Base-by-base conservation (phyloP, 2,329 filamentous ascomycete species). In the Dendryphion nanum region DNA sequence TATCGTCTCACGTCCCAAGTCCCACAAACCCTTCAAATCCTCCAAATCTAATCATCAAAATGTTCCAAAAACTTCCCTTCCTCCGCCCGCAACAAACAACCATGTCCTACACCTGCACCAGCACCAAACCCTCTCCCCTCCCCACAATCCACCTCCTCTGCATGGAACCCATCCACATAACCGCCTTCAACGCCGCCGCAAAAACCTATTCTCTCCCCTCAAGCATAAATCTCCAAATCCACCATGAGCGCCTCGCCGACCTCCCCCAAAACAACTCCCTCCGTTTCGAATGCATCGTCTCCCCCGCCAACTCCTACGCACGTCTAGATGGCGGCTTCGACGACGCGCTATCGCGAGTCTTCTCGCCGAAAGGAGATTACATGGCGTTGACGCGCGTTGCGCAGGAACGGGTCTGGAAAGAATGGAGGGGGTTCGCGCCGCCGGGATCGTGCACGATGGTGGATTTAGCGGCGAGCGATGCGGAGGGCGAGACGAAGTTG, bases 241-340 rank as follows among this genome's bases (percentile, higher is more conserved):
- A 71, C 47, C 51, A 71, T 41, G 61, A 53, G 30, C 54, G 57
- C 5, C 65, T 79, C 4, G 55, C 63, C 7, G 48, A 56, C 2
- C 50, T 78, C 3, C 58, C 69, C 0, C 8, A 49, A 0, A n/a
- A 26, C 23, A n/a, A n/a, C n/a, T 35, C 42, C 1, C 52, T 66
- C 6, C 57, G 57, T 19, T 76, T 75, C 49, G 70, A 77, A 49
- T 60, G 71, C 10, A 59, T 78, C 29, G 73, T 78, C 16, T 78
- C 75, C 1, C 76, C 75, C 0, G 74, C 75, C 29, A 78, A 78
- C 48, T 77, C 73, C 1, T 78, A 77, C 50, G 75, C 68, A 18
- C 66, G 68, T 1, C 67, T 80, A 1, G 75, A 79, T 44, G 76
- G 77, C 18, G 73, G 67, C 33, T 50, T 79, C 44, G 75, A 78